Conservation (phyloP, 306 rosid species). For the Quercus rubra region DNA sequence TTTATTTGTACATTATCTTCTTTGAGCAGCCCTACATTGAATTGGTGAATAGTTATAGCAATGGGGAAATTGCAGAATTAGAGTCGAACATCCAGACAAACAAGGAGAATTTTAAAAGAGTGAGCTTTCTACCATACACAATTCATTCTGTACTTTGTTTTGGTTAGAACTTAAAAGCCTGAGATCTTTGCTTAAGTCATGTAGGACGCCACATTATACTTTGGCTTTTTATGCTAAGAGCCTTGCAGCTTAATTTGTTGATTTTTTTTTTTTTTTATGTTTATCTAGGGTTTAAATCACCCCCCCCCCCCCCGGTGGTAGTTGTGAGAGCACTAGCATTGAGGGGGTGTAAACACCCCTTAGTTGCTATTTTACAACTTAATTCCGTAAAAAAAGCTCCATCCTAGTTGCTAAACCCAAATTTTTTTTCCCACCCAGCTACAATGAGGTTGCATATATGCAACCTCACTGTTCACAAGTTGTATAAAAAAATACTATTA, state of each 20-base stretch:
- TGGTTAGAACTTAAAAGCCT: constrained; percentile 11
- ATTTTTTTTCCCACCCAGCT: too few relatives aligned
- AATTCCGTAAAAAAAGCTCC: too few relatives aligned
- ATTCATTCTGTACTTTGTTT: background rate
- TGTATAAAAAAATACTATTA: too few relatives aligned
- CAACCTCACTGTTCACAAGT: too few relatives aligned
- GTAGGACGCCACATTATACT: background rate
- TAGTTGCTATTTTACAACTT: too few relatives aligned
- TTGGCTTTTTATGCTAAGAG: background rate
- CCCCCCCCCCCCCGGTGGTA: accelerated
- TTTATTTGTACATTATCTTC: constrained; percentile 1
- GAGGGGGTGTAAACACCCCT: too few relatives aligned
- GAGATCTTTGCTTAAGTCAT: background rate
- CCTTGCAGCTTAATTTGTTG: too few relatives aligned
- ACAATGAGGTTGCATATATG: too few relatives aligned
- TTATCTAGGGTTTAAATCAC: too few relatives aligned
- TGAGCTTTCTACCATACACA: constrained; percentile 27
- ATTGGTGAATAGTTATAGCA: constrained; percentile 49
- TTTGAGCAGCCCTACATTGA: constrained; percentile 61
- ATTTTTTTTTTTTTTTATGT: too few relatives aligned
- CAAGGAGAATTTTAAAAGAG: constrained; percentile 51
- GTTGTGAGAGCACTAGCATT: too few relatives aligned
- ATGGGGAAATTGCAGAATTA: constrained; percentile 47
- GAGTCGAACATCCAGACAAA: constrained; percentile 41
- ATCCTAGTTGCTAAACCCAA: too few relatives aligned